Evolutionary conservation across 108 stramenopile species (phyloP).

Genomic region (Cyclotella cryptica): DNA sequence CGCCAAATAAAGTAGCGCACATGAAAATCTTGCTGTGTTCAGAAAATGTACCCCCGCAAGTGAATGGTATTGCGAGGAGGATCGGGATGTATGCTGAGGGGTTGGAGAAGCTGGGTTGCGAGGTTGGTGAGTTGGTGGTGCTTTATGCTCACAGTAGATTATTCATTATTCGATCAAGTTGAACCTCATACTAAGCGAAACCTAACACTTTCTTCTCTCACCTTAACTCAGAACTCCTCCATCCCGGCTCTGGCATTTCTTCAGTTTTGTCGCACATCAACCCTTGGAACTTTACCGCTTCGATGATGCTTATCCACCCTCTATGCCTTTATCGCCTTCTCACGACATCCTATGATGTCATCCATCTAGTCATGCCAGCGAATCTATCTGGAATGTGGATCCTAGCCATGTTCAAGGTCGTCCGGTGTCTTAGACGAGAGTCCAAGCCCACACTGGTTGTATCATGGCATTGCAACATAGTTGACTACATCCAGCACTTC

Average conservation of each 20-base stretch:
- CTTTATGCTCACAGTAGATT: too few relatives aligned
- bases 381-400: constrained; percentile 61
- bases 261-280: constrained; percentile 52
- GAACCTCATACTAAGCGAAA: neutral
- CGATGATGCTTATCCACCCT: constrained; percentile 60
- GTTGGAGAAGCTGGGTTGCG: constrained; percentile 47
- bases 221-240: constrained; percentile 41
- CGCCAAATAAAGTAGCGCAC: too few relatives aligned
- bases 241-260: constrained; percentile 44
- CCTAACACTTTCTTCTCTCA: neutral
- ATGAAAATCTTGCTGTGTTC: constrained; percentile 38
- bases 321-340: constrained; percentile 34
- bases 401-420: constrained; percentile 48
- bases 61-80: constrained; percentile 65
- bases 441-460: constrained; percentile 58
- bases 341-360: constrained; percentile 45
- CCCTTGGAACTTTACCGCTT: constrained; percentile 64
- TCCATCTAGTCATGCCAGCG: constrained; percentile 60
- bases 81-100: constrained; percentile 58
- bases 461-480: constrained; percentile 62
- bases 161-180: neutral
- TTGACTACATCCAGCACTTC: constrained; percentile 57
- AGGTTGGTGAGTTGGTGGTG: constrained; percentile 38
- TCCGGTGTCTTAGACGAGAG: constrained; percentile 38
- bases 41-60: constrained; percentile 60